phyloP scores from a whole-genome alignment of 129 eudicot genomes.

The Arctium lappa region DNA sequence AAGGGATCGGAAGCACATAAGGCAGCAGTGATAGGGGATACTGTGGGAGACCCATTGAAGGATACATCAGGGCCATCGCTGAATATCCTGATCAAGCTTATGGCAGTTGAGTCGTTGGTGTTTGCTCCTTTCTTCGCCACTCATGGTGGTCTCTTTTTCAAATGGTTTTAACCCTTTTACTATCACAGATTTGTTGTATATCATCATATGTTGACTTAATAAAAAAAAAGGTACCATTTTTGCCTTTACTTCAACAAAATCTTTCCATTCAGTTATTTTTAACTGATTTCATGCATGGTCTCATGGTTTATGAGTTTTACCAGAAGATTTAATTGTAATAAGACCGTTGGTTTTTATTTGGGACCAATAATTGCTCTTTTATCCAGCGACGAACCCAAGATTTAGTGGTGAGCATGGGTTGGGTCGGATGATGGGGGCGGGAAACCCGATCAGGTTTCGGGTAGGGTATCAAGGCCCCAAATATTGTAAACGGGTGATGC shows the following conservation, averaged over 20 bases:
- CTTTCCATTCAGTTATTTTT: too few species aligned
- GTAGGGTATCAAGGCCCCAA: too few species aligned
- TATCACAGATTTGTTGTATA: neutral
- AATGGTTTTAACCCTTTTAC: slow-evolving; percentile 20
- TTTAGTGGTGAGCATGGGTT: too few species aligned
- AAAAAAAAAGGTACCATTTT: neutral
- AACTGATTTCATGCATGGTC: too few species aligned
- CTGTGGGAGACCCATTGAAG: slow-evolving; percentile 50
- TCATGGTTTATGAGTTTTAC: too few species aligned
- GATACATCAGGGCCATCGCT: slow-evolving; percentile 55
- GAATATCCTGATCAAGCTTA: slow-evolving; percentile 51
- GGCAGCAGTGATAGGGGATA: slow-evolving; percentile 58
- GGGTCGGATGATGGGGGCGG: too few species aligned
- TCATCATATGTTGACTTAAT: neutral
- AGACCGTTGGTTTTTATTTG: too few species aligned
- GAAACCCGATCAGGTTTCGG: too few species aligned
- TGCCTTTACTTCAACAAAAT: neutral
- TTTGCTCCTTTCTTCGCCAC: slow-evolving; percentile 52
- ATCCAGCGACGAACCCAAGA: too few species aligned
- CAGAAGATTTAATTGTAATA: too few species aligned
- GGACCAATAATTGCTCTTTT: too few species aligned
- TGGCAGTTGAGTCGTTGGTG: slow-evolving; percentile 54
- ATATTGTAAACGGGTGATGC: too few species aligned
- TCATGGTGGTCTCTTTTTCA: slow-evolving; percentile 47
- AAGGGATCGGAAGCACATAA: slow-evolving; percentile 59